A percentile compares a stretch with the other conserved stretches of the same genome.
These are phyloP conservation scores for Nannochloropsis limnetica DNA, from an alignment of 352 stramenopile genomes.

Conservation along the genomic window DNA sequence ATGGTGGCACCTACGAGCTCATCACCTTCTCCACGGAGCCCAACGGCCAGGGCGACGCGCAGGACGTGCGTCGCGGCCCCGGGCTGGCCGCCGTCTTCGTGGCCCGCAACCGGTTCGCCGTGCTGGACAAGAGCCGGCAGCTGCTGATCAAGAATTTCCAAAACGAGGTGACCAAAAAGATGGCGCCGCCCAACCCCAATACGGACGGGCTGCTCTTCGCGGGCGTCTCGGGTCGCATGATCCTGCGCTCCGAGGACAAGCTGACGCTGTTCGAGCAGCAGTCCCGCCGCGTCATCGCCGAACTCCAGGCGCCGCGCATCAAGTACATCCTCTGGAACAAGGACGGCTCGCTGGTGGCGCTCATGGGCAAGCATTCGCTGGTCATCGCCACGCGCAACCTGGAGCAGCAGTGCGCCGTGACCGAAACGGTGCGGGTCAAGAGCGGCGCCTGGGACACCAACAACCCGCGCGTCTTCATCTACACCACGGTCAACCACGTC, in stretches of 20 bases:
- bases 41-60: constrained; percentile 59
- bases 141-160: constrained; percentile 98
- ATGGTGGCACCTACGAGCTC: constrained; percentile 95
- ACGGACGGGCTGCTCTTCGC: constrained; percentile 90
- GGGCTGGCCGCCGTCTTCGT: constrained; percentile 94
- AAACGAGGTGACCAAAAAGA: constrained; percentile 96
- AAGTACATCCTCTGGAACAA: constrained; percentile 96
- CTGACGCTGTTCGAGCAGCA: constrained; percentile 97
- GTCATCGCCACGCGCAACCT: constrained; percentile 92
- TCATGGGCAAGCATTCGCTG: constrained; percentile 94
- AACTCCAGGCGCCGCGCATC: constrained; percentile 86
- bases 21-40: constrained; percentile 74
- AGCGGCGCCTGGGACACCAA: constrained; percentile 73
- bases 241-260: constrained; percentile 90
- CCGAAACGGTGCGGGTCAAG: constrained; percentile 91
- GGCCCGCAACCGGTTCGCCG: constrained; percentile 90
- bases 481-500: constrained; percentile 84
- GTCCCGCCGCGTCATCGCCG: constrained; percentile 83
- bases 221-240: constrained; percentile 86
- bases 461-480: constrained; percentile 81
- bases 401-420: constrained; percentile 91
- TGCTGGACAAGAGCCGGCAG: constrained; percentile 85
- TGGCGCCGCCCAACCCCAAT: constrained; percentile 83
- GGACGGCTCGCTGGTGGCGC: constrained; percentile 88
- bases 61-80: constrained; percentile 80